Percentiles rank a stretch among this genome's conserved stretches.
Conservation (phyloP, 2,329 filamentous ascomycete species). For the Epichloe gansuensis region DNA sequence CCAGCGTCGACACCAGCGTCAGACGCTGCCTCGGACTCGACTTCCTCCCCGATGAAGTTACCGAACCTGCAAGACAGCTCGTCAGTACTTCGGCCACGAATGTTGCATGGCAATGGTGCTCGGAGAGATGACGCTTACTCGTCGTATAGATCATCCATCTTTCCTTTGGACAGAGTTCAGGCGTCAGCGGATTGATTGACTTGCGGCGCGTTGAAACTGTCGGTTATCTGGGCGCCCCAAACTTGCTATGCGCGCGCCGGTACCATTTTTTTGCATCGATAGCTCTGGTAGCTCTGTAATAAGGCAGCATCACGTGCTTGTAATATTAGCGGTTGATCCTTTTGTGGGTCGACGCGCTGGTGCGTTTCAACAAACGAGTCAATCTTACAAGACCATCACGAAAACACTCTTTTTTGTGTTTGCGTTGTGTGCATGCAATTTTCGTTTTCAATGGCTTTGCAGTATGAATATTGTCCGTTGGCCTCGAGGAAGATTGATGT, state of each 20-base stretch:
- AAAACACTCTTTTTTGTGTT: too few species aligned
- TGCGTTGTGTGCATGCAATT: too few species aligned
- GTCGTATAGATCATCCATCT: slow-evolving; percentile 94
- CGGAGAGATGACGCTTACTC: slow-evolving; percentile 44
- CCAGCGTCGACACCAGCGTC: slow-evolving; percentile 60
- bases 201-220: slow-evolving; percentile 8
- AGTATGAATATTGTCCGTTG: too few species aligned
- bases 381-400: too few species aligned
- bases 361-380: too few species aligned
- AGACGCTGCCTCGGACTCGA: slow-evolving; percentile 72
- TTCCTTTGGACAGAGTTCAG: slow-evolving; percentile 11
- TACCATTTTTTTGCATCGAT: slow-evolving; percentile 10
- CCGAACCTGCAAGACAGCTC: slow-evolving; percentile 54
- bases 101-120: not conserved
- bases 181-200: slow-evolving; percentile 10
- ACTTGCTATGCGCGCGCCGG: slow-evolving; percentile 1
- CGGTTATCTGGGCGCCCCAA: not conserved
- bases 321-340: not conserved
- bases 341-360: not conserved
- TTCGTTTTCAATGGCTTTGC: too few species aligned
- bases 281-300: not conserved
- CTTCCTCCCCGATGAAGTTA: slow-evolving; percentile 94
- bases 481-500: too few species aligned
- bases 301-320: slow-evolving; percentile 8
- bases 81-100: not conserved